These are phyloP conservation scores for Xylaria sp. DNA, from an alignment of 2,329 filamentous ascomycete species.

Conservation along the genomic window DNA sequence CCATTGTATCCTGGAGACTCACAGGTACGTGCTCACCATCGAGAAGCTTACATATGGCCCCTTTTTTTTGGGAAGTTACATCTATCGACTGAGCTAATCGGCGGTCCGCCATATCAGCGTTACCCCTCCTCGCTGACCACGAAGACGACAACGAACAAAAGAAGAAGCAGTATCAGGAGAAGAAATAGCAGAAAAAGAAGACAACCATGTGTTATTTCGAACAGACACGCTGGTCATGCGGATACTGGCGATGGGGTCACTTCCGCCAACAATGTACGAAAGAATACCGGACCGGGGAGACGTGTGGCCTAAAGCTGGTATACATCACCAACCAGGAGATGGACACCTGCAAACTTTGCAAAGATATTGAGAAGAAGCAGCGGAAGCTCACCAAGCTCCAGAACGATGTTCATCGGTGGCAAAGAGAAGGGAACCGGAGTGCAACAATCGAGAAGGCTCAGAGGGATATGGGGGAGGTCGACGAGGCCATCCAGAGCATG, in stretches of 20 bases:
- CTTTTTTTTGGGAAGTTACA: constrained; percentile 8
- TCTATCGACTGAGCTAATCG: constrained; percentile 20
- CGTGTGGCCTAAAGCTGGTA: constrained; percentile 90
- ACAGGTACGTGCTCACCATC: constrained; percentile 15
- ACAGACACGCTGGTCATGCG: constrained; percentile 80
- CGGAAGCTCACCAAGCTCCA: constrained; percentile 74
- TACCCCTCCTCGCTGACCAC: constrained; percentile 4
- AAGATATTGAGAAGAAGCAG: constrained; percentile 84
- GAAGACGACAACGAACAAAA: constrained; percentile 11
- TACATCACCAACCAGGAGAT: constrained; percentile 68
- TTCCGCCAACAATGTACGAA: constrained; percentile 92
- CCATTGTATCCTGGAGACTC: constrained; percentile 7
- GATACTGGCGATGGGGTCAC: constrained; percentile 92
- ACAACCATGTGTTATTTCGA: constrained; percentile 92
- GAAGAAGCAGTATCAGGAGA: too few relatives aligned
- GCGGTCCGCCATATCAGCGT: constrained; percentile 10
- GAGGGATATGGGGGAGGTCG: constrained; percentile 68
- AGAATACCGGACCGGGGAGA: constrained; percentile 95
- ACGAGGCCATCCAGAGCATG: constrained; percentile 60
- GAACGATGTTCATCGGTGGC: constrained; percentile 77
- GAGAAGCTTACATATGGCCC: constrained; percentile 11
- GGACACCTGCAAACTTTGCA: constrained; percentile 80
- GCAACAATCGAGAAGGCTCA: constrained; percentile 74
- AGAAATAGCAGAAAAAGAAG: too few relatives aligned
- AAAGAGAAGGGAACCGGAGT: constrained; percentile 70